Evolutionary conservation across 169 alveolate species (phyloP), one percentile per base, ranked within the genome.

Genomic region (Eimeria zaria): DNA sequence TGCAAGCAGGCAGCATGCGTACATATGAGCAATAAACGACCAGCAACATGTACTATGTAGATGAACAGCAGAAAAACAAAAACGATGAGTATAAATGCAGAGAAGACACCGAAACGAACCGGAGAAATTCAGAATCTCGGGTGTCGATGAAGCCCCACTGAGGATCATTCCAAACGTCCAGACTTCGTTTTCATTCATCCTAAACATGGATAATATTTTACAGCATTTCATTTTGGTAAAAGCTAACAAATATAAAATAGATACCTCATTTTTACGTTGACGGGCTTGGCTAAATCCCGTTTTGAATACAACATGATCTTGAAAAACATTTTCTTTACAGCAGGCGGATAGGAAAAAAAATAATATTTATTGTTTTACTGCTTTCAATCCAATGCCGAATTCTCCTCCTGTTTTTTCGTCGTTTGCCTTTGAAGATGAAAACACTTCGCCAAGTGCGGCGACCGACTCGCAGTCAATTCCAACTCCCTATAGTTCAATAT

Each of bases 351-450:
- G 14, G 30, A 48, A 8, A 4, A 27, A 48, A 46, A 8, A 80
- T 22, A 30, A 8, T 3, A n/a, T 27, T 80, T 8, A 44, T 4
- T 36, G 5, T 4, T 74, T 74, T 33, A 95, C 97, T 64, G 89
- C 92, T 73, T 95, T 95, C 44, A 95, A 51, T 20, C 97, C 97
- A 55, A 95, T 95, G 4, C 97, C 97, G 30, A 95, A 95, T 51
- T 76, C 95, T n/a, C 97, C 97, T 22, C 95, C 89, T 20, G 89
- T 41, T 33, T 53, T 41, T 36, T 91, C 41, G 30, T 90, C 97
- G 55, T 83, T 16, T 20, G 97, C 91, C 48, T 95, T 95, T 1
- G 97, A 89, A 33, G 97, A 76, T 22, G 88, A 41, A 30, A 95
- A 95, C 24, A 95, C 90, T 41, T 62, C 76, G 39, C 97, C 97